Base-by-base conservation (phyloP, 495 filamentous ascomycete species). In the Aspergillus hancockii region DNA sequence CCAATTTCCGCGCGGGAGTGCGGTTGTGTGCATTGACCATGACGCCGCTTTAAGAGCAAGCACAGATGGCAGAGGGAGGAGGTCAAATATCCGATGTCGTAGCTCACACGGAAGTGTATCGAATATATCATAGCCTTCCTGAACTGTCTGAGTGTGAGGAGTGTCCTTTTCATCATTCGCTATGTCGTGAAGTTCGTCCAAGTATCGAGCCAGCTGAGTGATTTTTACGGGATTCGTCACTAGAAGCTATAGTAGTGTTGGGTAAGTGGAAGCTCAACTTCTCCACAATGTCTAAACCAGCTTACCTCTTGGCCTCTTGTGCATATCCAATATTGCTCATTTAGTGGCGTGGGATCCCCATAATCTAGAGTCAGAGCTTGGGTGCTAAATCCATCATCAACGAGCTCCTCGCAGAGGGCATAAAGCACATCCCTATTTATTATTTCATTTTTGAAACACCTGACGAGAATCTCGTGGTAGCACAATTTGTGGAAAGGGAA, bases 401-500 rank as follows among this genome's bases (percentile, higher is more conserved):
- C 34, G n/a, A 41, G n/a, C 10, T 22, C n/a, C 18, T 54, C 52
- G 52, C 18, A 54, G 34, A 54, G 31, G 16, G 31, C 19, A 34
- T 38, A 54, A 4, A 54, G 52, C 19, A 14, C 12, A 13, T 54
- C 31, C 8, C 32, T 31, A 12, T 54, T 19, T 0, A 41, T 43
- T 10, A 7, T n/a, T n/a, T 34, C 25, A 7, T 38, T 19, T 0
- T 38, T 38, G 5, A 54, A 22, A 25, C 52, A 54, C 9, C 52
- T 21, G 4, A 19, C 9, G 18, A 54, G 52, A 10, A 54, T 41
- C 30, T 54, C 52, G 8, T 19, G 28, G 34, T 38, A 41, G 52
- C 52, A 54, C 19, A 41, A 16, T 9, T n/a, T n/a, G 12, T 54
- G 52, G 21, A 54, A 34, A 21, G 52, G 52, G 19, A 54, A 54